Evolutionary conservation across 2,329 filamentous ascomycete genomes (phyloP).

Genomic region (Ophiosphaerella narmari): DNA sequence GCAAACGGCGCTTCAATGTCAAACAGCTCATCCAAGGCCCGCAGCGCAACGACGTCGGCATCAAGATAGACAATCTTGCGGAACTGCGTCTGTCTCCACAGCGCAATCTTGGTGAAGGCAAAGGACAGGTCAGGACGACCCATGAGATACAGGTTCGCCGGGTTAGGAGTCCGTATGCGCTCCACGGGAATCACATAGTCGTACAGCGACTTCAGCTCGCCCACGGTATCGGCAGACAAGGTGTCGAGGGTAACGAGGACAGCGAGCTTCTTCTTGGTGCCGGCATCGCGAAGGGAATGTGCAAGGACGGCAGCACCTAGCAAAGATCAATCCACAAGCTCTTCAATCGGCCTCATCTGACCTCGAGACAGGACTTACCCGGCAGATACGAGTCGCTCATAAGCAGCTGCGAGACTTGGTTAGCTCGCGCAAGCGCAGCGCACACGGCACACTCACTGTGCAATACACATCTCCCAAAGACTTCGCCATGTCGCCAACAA

Average conservation of each 20-base stretch:
- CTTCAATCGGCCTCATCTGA: too few species aligned
- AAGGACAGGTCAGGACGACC: slow-evolving; percentile 86
- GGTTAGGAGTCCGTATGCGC: slow-evolving; percentile 74
- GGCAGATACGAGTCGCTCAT: slow-evolving; percentile 92
- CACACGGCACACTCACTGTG: slow-evolving; percentile 56
- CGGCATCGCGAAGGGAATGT: slow-evolving; percentile 90
- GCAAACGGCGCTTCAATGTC: slow-evolving; percentile 64
- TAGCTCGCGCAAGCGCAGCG: slow-evolving; percentile 27
- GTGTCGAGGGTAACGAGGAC: slow-evolving; percentile 81
- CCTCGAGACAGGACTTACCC: slow-evolving; percentile 58
- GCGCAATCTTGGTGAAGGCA: slow-evolving; percentile 92
- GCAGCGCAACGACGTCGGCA: slow-evolving; percentile 87
- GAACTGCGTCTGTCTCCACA: slow-evolving; percentile 92
- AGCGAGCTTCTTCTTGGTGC: slow-evolving; percentile 82
- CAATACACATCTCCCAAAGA: slow-evolving; percentile 65
- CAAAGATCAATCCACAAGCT: background rate
- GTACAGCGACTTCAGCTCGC: slow-evolving; percentile 81
- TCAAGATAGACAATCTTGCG: slow-evolving; percentile 93
- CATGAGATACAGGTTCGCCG: slow-evolving; percentile 89
- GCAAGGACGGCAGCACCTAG: slow-evolving; percentile 89
- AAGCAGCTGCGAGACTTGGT: slow-evolving; percentile 68
- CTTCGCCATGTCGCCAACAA: slow-evolving; percentile 35
- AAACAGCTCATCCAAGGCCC: slow-evolving; percentile 93
- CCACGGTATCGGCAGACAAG: slow-evolving; percentile 74
- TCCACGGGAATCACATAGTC: slow-evolving; percentile 87